Conservation (phyloP, 108 stramenopile species). For the Nitzschia palea region DNA sequence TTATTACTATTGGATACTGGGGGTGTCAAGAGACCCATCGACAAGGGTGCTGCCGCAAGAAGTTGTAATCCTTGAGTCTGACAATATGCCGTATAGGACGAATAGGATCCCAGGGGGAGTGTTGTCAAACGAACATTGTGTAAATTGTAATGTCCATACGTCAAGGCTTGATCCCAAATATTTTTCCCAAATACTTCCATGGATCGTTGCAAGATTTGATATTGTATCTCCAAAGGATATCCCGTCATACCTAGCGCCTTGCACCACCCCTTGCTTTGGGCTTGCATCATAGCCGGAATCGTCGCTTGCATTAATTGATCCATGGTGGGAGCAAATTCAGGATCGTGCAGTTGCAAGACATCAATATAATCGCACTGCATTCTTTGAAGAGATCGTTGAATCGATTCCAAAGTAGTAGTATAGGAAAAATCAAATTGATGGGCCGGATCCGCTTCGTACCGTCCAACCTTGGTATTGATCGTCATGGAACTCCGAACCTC, state of each 20-base stretch:
- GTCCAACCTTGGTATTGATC: slow-evolving; percentile 84
- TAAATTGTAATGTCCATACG: slow-evolving; percentile 86
- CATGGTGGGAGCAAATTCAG: slow-evolving; percentile 83
- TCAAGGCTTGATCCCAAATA: slow-evolving; percentile 81
- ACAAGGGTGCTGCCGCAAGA: slow-evolving; percentile 83
- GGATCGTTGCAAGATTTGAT: slow-evolving; percentile 65
- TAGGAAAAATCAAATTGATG: slow-evolving; percentile 88
- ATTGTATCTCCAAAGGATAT: slow-evolving; percentile 86
- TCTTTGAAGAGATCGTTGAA: slow-evolving; percentile 63
- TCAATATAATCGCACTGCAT: slow-evolving; percentile 83
- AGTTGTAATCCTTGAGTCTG: slow-evolving; percentile 39
- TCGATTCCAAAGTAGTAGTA: slow-evolving; percentile 64
- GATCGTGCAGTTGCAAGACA: slow-evolving; percentile 90
- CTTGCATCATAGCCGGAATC: slow-evolving; percentile 73
- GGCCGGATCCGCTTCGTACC: slow-evolving; percentile 74
- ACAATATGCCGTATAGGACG: slow-evolving; percentile 60
- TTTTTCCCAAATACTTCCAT: slow-evolving; percentile 34
- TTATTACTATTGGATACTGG: slow-evolving; percentile 1
- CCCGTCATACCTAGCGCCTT: slow-evolving; percentile 85
- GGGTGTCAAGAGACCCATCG: slow-evolving; percentile 88
- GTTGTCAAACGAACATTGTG: slow-evolving; percentile 66
- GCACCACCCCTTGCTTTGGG: slow-evolving; percentile 63
- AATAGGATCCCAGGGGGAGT: slow-evolving; percentile 15
- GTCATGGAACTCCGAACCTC: slow-evolving; percentile 42
- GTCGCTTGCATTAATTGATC: slow-evolving; percentile 70